A percentile compares a stretch with the other conserved stretches of the same genome.
phyloP scores from a whole-genome alignment of 371 early-diverging fungal species.

The Lichtheimia ornata region DNA sequence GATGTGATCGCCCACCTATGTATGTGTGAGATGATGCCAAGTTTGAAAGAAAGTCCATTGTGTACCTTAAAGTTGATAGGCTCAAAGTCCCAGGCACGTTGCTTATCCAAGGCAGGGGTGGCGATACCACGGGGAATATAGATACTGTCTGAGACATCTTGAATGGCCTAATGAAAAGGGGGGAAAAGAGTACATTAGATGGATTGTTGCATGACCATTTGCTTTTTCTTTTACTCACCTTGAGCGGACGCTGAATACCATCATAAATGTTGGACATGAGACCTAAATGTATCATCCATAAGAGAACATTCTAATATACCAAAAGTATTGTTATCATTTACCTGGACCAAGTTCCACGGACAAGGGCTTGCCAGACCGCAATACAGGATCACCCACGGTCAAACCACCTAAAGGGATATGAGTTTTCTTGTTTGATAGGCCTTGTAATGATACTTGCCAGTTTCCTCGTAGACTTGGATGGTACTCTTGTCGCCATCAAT shows the following conservation, averaged over 20 bases:
- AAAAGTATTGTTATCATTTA: slow-evolving; percentile 15
- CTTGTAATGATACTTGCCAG: slow-evolving; percentile 59
- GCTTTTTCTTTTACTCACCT: slow-evolving; percentile 44
- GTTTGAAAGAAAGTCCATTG: neutral
- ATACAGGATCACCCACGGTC: slow-evolving; percentile 98
- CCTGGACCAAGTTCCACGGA: slow-evolving; percentile 99
- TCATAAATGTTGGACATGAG: slow-evolving; percentile 99
- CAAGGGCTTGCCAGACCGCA: slow-evolving; percentile 96
- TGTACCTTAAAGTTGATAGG: slow-evolving; percentile 84
- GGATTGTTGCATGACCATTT: neutral
- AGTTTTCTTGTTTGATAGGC: neutral
- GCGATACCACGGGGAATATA: slow-evolving; percentile 99
- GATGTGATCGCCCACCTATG: slow-evolving; percentile 92
- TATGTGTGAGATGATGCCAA: neutral
- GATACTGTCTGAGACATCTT: slow-evolving; percentile 91
- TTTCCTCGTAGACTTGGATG: slow-evolving; percentile 99
- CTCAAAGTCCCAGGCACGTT: slow-evolving; percentile 93
- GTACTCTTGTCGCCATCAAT: slow-evolving; percentile 99
- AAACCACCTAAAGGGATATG: slow-evolving; percentile 81
- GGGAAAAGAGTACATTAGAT: slow-evolving; percentile 3
- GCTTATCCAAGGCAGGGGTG: slow-evolving; percentile 95
- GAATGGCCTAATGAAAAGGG: slow-evolving; percentile 77
- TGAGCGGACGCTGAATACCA: slow-evolving; percentile 99
- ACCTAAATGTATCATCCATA: slow-evolving; percentile 39
- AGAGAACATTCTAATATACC: neutral